A percentile compares a stretch with the other conserved stretches of the same genome.
Evolutionary conservation across 208 protist species (phyloP).

Genomic region (Hexamita inflata): DNA sequence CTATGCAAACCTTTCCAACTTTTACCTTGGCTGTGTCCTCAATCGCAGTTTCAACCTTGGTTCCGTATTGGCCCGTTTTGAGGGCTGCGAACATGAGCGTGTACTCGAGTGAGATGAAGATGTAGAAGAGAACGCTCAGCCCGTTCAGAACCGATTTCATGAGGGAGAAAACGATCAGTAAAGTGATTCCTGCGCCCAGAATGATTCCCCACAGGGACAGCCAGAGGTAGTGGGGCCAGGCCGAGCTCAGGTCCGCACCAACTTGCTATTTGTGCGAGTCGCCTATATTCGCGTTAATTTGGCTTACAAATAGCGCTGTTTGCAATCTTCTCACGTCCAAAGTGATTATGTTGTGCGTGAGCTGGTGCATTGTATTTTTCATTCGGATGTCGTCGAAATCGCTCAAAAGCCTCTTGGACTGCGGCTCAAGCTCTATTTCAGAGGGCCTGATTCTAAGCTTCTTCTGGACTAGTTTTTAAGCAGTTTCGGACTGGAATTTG

Average conservation of each 20-base stretch:
- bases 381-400: too few relatives aligned
- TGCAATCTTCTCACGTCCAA: conserved; percentile 3
- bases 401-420: too few relatives aligned
- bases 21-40: neutral
- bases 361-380: too few relatives aligned
- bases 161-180: neutral
- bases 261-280: neutral
- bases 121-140: conserved; percentile 3
- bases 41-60: neutral
- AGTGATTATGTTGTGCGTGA: neutral
- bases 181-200: neutral
- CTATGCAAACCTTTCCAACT: neutral
- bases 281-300: neutral
- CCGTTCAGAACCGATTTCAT: neutral
- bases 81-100: conserved; percentile 21
- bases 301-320: neutral
- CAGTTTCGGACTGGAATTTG: too few relatives aligned
- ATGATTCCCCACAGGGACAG: neutral
- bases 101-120: conserved; percentile 27
- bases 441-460: too few relatives aligned
- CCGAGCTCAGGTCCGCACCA: neutral
- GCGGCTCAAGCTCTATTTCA: too few relatives aligned
- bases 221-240: conserved; percentile 25
- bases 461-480: too few relatives aligned
- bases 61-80: conserved; percentile 12